phyloP scores from a whole-genome alignment of 305 asterid genomes.

The Ruellia speciosa region DNA sequence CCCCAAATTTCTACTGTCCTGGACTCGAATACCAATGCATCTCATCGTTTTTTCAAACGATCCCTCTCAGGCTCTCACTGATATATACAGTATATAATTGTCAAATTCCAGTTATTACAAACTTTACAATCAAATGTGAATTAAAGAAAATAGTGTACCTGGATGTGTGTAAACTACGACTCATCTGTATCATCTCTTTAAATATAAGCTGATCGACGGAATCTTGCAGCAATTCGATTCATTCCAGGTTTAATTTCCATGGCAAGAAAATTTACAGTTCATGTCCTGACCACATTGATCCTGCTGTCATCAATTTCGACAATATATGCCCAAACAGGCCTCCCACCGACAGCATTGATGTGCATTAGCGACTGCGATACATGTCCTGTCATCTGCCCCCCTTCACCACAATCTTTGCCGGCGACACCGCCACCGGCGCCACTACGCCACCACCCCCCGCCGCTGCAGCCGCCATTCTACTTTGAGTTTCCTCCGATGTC shows the following conservation, averaged over 20 bases:
- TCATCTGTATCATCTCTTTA: not conserved
- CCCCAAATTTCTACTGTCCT: too few species aligned
- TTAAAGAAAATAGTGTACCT: too few species aligned
- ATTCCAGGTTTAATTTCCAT: slow-evolving; percentile 13
- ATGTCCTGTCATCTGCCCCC: slow-evolving; percentile 62
- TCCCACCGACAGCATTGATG: slow-evolving; percentile 30
- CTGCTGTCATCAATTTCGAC: slow-evolving; percentile 24
- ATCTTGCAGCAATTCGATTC: not conserved
- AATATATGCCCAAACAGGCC: slow-evolving; percentile 20
- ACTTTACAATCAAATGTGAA: too few species aligned
- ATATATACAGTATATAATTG: too few species aligned
- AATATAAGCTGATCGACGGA: too few species aligned
- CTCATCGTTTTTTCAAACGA: too few species aligned
- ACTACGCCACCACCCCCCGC: slow-evolving; percentile 19
- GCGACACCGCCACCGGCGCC: slow-evolving; percentile 19
- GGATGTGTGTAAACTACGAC: not conserved
- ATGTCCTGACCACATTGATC: slow-evolving; percentile 17
- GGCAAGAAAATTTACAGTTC: slow-evolving; percentile 17
- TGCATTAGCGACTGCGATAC: slow-evolving; percentile 68
- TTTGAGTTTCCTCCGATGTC: slow-evolving; percentile 24
- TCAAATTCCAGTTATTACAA: too few species aligned
- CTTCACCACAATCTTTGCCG: slow-evolving; percentile 33
- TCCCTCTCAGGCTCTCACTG: too few species aligned
- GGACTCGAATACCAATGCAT: too few species aligned
- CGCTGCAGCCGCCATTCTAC: slow-evolving; percentile 23